phyloP scores from a whole-genome alignment of 805 yeast species.

The Priceomyces carsonii region DNA sequence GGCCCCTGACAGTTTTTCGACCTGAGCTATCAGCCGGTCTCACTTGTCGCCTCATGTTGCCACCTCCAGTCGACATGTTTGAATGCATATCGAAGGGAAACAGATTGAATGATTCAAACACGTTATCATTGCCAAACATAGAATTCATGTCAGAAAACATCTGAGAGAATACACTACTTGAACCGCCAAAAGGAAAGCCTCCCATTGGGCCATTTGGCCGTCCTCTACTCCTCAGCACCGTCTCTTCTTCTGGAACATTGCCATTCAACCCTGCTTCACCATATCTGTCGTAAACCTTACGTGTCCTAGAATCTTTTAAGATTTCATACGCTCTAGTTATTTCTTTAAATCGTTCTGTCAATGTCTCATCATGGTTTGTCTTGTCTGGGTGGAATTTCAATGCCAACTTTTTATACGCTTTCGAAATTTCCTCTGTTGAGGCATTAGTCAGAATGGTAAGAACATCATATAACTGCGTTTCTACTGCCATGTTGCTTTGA shows the following conservation, averaged over 20 bases:
- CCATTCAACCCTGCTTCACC: conserved; percentile 50
- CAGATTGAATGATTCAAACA: conserved; percentile 9
- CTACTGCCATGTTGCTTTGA: conserved; percentile 19
- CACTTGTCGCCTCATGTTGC: conserved; percentile 13
- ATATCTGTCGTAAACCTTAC: conserved; percentile 52
- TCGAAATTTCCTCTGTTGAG: conserved; percentile 36
- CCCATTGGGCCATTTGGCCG: background rate
- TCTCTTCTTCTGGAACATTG: conserved; percentile 7
- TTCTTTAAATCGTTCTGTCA: conserved; percentile 58
- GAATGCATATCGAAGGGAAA: conserved; percentile 10
- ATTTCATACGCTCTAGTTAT: conserved; percentile 69
- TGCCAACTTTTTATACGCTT: conserved; percentile 39
- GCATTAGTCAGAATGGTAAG: conserved; percentile 33
- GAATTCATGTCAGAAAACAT: conserved; percentile 36
- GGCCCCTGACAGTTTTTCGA: conserved; percentile 36
- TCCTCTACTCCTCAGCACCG: conserved; percentile 7
- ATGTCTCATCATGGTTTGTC: conserved; percentile 48
- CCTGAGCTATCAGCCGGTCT: conserved; percentile 21
- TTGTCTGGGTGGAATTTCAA: conserved; percentile 67
- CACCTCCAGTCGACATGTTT: conserved; percentile 6
- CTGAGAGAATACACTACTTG: conserved; percentile 35
- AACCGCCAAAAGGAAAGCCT: conserved; percentile 7
- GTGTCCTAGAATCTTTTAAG: conserved; percentile 46
- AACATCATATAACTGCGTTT: conserved; percentile 32
- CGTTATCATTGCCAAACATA: conserved; percentile 18